Base-by-base conservation (phyloP, 441 rosid species). In the Gossypium davidsonii region DNA sequence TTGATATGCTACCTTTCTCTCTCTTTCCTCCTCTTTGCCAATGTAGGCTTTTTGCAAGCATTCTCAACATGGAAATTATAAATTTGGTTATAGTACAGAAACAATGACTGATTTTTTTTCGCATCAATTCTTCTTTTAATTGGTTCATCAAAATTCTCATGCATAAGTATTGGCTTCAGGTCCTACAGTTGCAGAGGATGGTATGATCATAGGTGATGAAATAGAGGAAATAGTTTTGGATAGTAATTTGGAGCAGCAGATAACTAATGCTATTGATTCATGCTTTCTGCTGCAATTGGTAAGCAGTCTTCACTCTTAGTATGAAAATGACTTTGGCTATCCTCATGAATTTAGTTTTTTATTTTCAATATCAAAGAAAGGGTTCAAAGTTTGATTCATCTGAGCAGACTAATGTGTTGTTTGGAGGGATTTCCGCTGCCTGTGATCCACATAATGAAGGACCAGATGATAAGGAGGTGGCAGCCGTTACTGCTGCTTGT, bases 201-300 rank as follows among this genome's bases (percentile, higher is more conserved):
- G 87, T 76, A 79, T 81, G 89, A 56, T 67, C 63, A 49, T 74
- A 34, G 80, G 77, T 77, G 97, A 90, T 77, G 90, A 84, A 65
- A 67, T 20, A 56, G 86, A 73, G 78, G 90, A 80, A 70, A 56
- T 81, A 80, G 83, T 78, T 78, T 78, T 93, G 83, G 79, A 89
- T 76, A 71, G 48, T 73, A 83, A 83, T 79, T 80, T 96, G 85
- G 89, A 87, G 74, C 78, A 79, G 72, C 96, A 90, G 85, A 93
- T 96, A 78, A 82, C 73, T 62, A 85, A 84, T 83, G 93, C 94
- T 62, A 84, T 96, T 70, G 89, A 88, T 80, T 85, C 99, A 39
- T 87, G 89, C 56, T 96, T 96, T 81, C 93, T 96, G 70, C 81
- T 89, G 85, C 99, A 93, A 82, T 83, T 96, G 94, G 99, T 96